Base-by-base conservation (phyloP, 1,284 basidiomycete species). In the Apiotrichum sp. region DNA sequence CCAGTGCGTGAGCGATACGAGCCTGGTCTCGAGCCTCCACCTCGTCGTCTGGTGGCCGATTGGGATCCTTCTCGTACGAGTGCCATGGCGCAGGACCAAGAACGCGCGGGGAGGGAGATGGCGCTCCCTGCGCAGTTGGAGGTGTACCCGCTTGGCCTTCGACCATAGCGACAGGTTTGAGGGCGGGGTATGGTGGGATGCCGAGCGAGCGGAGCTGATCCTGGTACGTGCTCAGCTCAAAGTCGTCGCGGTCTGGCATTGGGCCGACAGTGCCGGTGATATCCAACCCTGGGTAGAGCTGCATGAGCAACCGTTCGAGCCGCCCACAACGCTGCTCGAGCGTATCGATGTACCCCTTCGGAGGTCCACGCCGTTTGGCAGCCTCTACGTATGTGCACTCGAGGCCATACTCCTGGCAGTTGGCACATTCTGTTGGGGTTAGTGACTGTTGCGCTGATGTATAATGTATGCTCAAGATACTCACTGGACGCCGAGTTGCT, bases 341-440 rank as follows among this genome's bases (percentile, higher is more conserved):
- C 33, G 79, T 81, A 62, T 89, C 87, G 22, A 88, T 81, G 68
- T 68, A 91, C 82, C 88, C 88, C 77, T 91, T 89, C 1, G 89
- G 86, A 33, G 88, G 87, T 2, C 88, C 88, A 40, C 89, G 84
- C 78, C 89, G 87, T 83, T 89, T 87, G 1, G 88, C 89, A 34
- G 80, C 80, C 62, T 78, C 67, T 50, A 87, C 77, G 69, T 89
- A 91, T 0, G 86, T 88, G 74, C 88, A 91, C 2, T 87, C 84
- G 31, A 83, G 79, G 57, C 79, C 83, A 65, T 85, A 86, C 11
- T 87, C 81, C 14, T 82, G 77, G 69, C 89, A 92, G 69, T 88
- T 89, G 0, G 88, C 86, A 69, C 89, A 93, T 66, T 71, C 70
- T 70, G 47, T 6, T 8, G n/a, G n/a, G 10, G 55, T 60, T 38